A percentile compares a stretch with the other conserved stretches of the same genome.
These are phyloP conservation scores for Helianthus annuus DNA, from an alignment of 129 eudicot species.

Conservation along the genomic window DNA sequence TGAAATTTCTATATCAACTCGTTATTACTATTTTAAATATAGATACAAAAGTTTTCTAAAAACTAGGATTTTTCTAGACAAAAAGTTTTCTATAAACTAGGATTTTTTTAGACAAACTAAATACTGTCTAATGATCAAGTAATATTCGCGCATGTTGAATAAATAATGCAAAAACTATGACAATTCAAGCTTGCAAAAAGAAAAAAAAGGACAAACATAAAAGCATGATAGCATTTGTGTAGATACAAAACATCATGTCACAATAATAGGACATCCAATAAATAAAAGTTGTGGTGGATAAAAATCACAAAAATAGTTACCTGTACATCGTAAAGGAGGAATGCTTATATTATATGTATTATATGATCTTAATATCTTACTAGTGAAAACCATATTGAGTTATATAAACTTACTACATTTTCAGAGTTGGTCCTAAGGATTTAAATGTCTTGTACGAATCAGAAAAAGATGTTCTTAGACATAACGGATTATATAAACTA, in stretches of 20 bases:
- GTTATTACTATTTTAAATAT: no score
- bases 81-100: no score
- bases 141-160: background rate
- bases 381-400: no score
- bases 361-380: no score
- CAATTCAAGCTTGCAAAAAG: background rate
- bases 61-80: background rate
- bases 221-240: background rate
- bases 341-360: background rate
- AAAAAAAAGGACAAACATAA: background rate
- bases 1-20: no score
- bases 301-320: background rate
- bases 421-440: no score
- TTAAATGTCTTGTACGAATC: no score
- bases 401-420: no score
- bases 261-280: conserved; percentile 4
- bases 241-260: conserved; percentile 8
- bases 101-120: background rate
- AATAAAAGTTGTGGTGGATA: background rate
- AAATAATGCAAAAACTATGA: background rate
- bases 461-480: no score
- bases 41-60: no score
- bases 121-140: background rate
- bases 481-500: no score
- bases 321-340: background rate